phyloP scores from a whole-genome alignment of 805 yeast genomes.

The Pichia cabralensis region DNA sequence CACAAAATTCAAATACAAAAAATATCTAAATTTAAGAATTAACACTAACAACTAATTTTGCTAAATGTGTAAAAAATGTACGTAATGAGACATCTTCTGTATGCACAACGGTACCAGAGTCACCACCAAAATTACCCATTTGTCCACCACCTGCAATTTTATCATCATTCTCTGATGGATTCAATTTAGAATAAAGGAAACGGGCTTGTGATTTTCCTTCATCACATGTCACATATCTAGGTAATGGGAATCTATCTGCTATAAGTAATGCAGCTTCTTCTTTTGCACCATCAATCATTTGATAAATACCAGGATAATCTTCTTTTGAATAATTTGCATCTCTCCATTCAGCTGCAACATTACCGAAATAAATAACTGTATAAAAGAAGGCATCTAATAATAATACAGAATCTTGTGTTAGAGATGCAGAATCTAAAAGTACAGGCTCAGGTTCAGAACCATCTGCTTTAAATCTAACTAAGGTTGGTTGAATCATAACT shows the following conservation, averaged over 20 bases:
- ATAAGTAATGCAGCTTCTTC: slow-evolving; percentile 87
- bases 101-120: slow-evolving; percentile 64
- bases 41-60: slow-evolving; percentile 71
- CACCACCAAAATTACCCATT: slow-evolving; percentile 36
- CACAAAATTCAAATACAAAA: slow-evolving; percentile 2
- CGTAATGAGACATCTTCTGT: slow-evolving; percentile 95
- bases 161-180: slow-evolving; percentile 72
- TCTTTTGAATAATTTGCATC: slow-evolving; percentile 89
- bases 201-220: slow-evolving; percentile 99
- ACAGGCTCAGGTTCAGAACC: slow-evolving; percentile 83
- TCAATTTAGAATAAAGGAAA: slow-evolving; percentile 86
- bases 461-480: slow-evolving; percentile 75
- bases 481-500: slow-evolving; percentile 96
- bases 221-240: slow-evolving; percentile 93
- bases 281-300: slow-evolving; percentile 79
- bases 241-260: slow-evolving; percentile 92
- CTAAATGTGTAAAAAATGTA: slow-evolving; percentile 90
- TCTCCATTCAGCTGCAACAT: slow-evolving; percentile 93
- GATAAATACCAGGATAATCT: slow-evolving; percentile 82
- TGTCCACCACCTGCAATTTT: slow-evolving; percentile 31
- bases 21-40: slow-evolving; percentile 5
- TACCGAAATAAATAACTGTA: slow-evolving; percentile 91
- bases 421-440: slow-evolving; percentile 83
- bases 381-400: slow-evolving; percentile 94
- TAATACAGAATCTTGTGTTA: slow-evolving; percentile 78